Evolutionary conservation across 2,329 filamentous ascomycete genomes (phyloP).

Genomic region (Aspergillus sp.): DNA sequence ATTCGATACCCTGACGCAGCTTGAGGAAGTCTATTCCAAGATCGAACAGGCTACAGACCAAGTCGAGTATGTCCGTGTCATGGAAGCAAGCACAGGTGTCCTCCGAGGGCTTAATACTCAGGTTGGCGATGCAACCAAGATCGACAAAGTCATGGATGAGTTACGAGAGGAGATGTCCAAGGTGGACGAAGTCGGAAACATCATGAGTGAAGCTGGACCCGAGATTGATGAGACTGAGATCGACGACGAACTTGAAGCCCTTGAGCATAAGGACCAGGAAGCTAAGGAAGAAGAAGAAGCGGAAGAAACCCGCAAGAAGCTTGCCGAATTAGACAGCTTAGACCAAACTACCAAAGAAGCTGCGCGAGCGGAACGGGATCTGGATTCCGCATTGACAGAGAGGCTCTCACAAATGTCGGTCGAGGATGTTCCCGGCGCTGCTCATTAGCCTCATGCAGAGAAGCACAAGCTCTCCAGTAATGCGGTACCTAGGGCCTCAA

Average conservation of each 20-base stretch:
- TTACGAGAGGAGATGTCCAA: conserved; percentile 73
- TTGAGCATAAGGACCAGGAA: conserved; percentile 57
- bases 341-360: conserved; percentile 38
- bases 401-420: conserved; percentile 38
- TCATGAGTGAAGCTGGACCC: conserved; percentile 60
- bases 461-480: not conserved
- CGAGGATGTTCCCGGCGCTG: conserved; percentile 19
- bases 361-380: conserved; percentile 21
- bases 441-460: not conserved
- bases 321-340: conserved; percentile 44
- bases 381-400: conserved; percentile 30
- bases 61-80: conserved; percentile 72
- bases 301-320: conserved; percentile 39
- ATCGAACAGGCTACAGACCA: conserved; percentile 83
- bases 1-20: conserved; percentile 65
- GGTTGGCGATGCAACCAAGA: conserved; percentile 67
- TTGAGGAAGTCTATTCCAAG: conserved; percentile 75
- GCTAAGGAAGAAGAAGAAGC: conserved; percentile 45
- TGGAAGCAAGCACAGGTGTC: conserved; percentile 69
- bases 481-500: not conserved
- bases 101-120: conserved; percentile 67
- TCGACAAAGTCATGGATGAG: conserved; percentile 67
- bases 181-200: conserved; percentile 72
- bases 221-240: conserved; percentile 73
- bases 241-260: conserved; percentile 74